These are phyloP conservation scores for Colletotrichum chrysophilum DNA, from an alignment of 2,329 filamentous ascomycete genomes.

Conservation along the genomic window DNA sequence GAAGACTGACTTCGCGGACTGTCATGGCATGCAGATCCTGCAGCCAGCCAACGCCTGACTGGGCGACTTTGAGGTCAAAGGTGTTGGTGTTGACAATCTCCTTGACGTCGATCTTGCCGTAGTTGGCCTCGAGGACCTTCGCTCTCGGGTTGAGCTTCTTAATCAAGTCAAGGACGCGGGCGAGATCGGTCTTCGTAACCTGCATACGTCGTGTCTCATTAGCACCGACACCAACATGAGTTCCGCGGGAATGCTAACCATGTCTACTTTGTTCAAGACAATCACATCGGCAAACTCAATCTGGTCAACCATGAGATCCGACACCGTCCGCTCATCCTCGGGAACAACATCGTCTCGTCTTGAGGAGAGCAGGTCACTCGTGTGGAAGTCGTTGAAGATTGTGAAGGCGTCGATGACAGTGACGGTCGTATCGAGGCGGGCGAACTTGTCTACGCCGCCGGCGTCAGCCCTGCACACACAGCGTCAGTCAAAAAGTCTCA, in stretches of 20 bases:
- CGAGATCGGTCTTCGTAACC: conserved; percentile 44
- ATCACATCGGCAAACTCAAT: conserved; percentile 80
- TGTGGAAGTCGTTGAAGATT: conserved; percentile 75
- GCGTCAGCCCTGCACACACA: conserved; percentile 45
- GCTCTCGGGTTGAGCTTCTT: conserved; percentile 70
- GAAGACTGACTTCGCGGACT: conserved; percentile 53
- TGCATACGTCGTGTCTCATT: conserved; percentile 8
- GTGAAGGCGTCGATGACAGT: conserved; percentile 78
- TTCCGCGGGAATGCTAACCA: conserved; percentile 41
- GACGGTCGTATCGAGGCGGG: conserved; percentile 72
- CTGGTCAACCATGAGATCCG: conserved; percentile 78
- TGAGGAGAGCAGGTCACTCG: conserved; percentile 69
- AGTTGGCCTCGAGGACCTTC: conserved; percentile 65
- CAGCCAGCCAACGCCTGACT: conserved; percentile 72
- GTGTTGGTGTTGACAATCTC: conserved; percentile 69
- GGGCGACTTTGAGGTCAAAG: conserved; percentile 69
- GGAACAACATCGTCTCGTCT: conserved; percentile 65
- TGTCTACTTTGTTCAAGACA: conserved; percentile 73
- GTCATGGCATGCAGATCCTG: conserved; percentile 74
- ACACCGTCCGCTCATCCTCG: conserved; percentile 76
- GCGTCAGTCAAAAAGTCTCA: background rate
- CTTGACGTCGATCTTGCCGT: conserved; percentile 63
- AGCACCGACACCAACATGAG: background rate
- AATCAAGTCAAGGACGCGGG: conserved; percentile 57
- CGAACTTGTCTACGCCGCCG: conserved; percentile 70